A percentile compares a stretch with the other conserved stretches of the same genome.
Conservation (phyloP, 2,329 filamentous ascomycete genomes). For the Ramichloridium luteum region DNA sequence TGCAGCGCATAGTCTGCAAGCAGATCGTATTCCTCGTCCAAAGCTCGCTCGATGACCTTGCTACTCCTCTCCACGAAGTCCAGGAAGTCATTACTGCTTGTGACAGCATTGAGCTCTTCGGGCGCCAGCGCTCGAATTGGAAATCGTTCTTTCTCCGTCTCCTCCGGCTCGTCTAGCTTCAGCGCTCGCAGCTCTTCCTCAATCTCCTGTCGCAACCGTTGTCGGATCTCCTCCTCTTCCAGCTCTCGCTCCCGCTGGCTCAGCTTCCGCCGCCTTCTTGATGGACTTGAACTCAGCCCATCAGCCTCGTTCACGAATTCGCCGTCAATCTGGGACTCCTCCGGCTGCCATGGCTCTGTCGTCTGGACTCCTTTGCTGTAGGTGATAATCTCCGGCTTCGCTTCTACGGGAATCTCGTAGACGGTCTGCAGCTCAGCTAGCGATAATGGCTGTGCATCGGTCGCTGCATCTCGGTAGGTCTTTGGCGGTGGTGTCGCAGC, state of each 20-base stretch:
- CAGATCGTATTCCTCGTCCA: constrained; percentile 94
- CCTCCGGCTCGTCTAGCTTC: constrained; percentile 38
- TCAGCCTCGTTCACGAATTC: constrained; percentile 53
- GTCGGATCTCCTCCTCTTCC: constrained; percentile 76
- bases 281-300: constrained; percentile 37
- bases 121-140: constrained; percentile 66
- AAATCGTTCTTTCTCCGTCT: constrained; percentile 41
- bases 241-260: constrained; percentile 64
- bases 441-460: constrained; percentile 56
- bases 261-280: constrained; percentile 51
- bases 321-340: constrained; percentile 40
- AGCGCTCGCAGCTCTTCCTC: constrained; percentile 79
- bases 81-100: constrained; percentile 81
- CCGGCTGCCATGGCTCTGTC: constrained; percentile 51
- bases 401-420: constrained; percentile 62
- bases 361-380: constrained; percentile 98
- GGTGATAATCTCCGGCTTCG: constrained; percentile 65
- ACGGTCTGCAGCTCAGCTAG: constrained; percentile 63
- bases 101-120: constrained; percentile 83
- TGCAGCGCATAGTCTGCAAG: constrained; percentile 85
- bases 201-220: constrained; percentile 75
- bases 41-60: constrained; percentile 88
- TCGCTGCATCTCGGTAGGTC: constrained; percentile 25
- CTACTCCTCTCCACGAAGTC: constrained; percentile 92
- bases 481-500: constrained; percentile 18